Percentiles rank a stretch among this genome's conserved stretches.
phyloP scores from a whole-genome alignment of 495 filamentous ascomycete genomes.

The Opeltia flavorubescens region DNA sequence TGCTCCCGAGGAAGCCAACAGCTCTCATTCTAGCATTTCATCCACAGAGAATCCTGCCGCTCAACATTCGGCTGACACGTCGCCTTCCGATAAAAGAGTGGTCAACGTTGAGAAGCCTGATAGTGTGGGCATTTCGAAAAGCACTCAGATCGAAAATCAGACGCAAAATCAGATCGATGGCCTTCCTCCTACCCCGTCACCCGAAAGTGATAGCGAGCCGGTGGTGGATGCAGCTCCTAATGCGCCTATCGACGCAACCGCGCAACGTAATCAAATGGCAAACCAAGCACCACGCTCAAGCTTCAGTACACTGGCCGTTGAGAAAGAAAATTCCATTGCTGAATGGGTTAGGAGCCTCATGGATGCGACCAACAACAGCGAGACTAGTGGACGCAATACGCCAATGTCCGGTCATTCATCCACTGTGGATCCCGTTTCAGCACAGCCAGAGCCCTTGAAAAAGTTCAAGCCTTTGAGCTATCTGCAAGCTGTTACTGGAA shows the following conservation, averaged over 20 bases:
- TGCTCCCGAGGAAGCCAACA: no score
- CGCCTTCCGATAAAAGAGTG: no score
- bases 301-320: not conserved
- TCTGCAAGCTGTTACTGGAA: not conserved
- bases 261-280: not conserved
- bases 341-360: not conserved
- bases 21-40: no score
- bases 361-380: constrained; percentile 10
- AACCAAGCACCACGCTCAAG: not conserved
- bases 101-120: no score
- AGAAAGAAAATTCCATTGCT: constrained; percentile 1
- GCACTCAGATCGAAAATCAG: no score
- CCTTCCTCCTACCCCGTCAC: no score
- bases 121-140: no score
- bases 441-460: not conserved
- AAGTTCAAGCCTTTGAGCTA: not conserved
- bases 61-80: no score
- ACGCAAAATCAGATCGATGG: no score
- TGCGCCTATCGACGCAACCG: not conserved
- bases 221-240: no score
- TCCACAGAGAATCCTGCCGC: no score
- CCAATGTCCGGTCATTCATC: not conserved
- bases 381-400: constrained; percentile 12
- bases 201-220: no score
- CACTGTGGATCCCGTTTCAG: not conserved